These are phyloP conservation scores for Triticum turgidum DNA, from an alignment of 176 grass and related monocot genomes.

Conservation along the genomic window DNA sequence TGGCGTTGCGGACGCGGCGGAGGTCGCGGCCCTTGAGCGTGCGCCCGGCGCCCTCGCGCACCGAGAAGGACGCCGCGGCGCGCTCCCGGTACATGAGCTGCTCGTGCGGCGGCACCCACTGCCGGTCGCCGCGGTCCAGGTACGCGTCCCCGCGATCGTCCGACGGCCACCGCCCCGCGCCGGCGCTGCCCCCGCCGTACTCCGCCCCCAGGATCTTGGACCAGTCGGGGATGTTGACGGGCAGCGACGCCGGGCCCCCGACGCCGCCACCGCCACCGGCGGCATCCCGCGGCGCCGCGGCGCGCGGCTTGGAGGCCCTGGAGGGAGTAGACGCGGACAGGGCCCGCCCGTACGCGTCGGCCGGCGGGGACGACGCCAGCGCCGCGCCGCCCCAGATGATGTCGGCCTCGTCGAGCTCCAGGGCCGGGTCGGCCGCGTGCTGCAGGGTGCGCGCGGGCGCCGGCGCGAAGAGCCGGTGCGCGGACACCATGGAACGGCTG, in stretches of 20 bases:
- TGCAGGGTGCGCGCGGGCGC: neutral
- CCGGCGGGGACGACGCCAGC: constrained; percentile 9
- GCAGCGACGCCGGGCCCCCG: constrained; percentile 47
- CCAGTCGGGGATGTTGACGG: constrained; percentile 92
- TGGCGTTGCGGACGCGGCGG: constrained; percentile 91
- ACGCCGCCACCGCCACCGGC: neutral
- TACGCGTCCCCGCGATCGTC: constrained; percentile 26
- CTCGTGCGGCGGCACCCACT: constrained; percentile 90
- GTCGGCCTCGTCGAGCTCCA: constrained; percentile 63
- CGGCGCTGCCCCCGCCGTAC: constrained; percentile 38
- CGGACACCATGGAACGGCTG: constrained; percentile 42
- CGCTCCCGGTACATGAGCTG: constrained; percentile 67
- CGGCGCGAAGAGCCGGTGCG: constrained; percentile 65
- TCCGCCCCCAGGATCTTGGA: constrained; percentile 72
- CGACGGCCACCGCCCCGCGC: constrained; percentile 33
- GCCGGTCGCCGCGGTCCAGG: constrained; percentile 25
- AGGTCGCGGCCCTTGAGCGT: constrained; percentile 96
- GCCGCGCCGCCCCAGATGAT: constrained; percentile 56
- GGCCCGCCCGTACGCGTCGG: constrained; percentile 19
- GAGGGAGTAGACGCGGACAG: constrained; percentile 26
- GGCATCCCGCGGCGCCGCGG: neutral
- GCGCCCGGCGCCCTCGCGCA: constrained; percentile 82
- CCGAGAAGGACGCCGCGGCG: constrained; percentile 66
- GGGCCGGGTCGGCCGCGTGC: constrained; percentile 7
- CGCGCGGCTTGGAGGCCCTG: constrained; percentile 26